Base-by-base conservation (phyloP, 2,329 filamentous ascomycete species). In the Cladosporium sp. region DNA sequence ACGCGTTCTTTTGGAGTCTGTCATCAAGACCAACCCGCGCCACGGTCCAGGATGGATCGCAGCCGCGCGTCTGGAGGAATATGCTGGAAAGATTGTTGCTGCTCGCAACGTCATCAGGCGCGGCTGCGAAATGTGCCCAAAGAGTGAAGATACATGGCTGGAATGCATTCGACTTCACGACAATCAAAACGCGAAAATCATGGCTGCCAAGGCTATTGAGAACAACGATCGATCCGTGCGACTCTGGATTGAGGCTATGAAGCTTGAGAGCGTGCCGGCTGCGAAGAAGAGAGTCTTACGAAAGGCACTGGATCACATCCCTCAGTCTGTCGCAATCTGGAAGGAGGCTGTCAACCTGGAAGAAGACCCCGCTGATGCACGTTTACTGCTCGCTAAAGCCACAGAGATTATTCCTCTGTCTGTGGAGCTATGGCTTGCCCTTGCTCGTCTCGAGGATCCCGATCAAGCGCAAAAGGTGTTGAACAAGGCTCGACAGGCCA, bases 31-130 rank as follows among this genome's bases (percentile, higher is more conserved):
- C 7, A 99, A 99, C 72, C 90, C 93, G 2, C 92, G 90, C 63
- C 95, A 97, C 70, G 92, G 90, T 0, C 90, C 94, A 9, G 94
- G 92, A 19, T 99, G 95, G 89, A 95, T 99, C 67, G 94, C 95
- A 4, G 90, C 94, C 3, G 92, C 93, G 15, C 86, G 94, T 69
- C 76, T 99, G 50, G 95, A 99, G 73, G 92, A 97, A 72, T 80
- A 95, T 61, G 94, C 94, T 3, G 93, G 93, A 45, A 96, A 95
- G 75, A 88, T 90, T 58, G 92, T 95, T 6, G 88, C 92, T 3
- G 94, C 94, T 12, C 85, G 93, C 58, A 94, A 89, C 67, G 84
- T 95, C 38, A 96, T 99, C 61, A 86, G 90, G 2, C 85, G 90
- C 67, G 95, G 93, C 1, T 96, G 92, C 70, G 87, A 93, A 64